These are phyloP conservation scores for Sclerotinia sclerotiorum DNA, from an alignment of 2,329 filamentous ascomycete species.

Conservation along the genomic window DNA sequence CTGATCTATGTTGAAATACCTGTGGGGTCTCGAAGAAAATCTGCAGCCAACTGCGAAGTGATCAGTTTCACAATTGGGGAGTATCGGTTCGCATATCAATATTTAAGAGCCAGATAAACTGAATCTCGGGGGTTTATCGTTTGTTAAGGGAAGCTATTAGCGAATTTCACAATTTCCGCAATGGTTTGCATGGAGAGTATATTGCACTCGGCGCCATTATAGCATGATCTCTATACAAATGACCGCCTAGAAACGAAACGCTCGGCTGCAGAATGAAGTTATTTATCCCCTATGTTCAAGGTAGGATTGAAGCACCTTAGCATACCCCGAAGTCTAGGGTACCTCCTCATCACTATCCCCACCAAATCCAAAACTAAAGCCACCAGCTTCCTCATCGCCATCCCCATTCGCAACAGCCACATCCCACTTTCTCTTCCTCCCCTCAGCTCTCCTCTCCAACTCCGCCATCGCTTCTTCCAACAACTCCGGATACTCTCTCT, in stretches of 20 bases:
- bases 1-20: slow-evolving; percentile 1
- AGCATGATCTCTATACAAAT: not conserved
- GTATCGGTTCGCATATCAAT: not conserved
- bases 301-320: not conserved
- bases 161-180: not conserved
- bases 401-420: slow-evolving; percentile 60
- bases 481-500: slow-evolving; percentile 62
- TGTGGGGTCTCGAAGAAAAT: slow-evolving; percentile 10
- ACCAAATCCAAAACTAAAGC: slow-evolving; percentile 65
- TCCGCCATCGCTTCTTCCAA: slow-evolving; percentile 64
- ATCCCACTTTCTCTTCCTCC: slow-evolving; percentile 85
- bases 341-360: slow-evolving; percentile 53
- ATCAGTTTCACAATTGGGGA: not conserved
- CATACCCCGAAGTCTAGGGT: slow-evolving; percentile 29
- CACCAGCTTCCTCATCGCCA: slow-evolving; percentile 44
- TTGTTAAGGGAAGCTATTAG: not conserved
- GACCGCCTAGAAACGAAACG: not conserved
- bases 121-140: not conserved
- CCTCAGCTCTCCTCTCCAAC: slow-evolving; percentile 60
- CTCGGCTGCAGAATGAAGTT: not conserved
- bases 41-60: not conserved
- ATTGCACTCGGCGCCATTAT: not conserved
- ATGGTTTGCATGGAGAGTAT: not conserved
- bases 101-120: not conserved
- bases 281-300: not conserved